These are phyloP conservation scores for Collybia nuda DNA, from an alignment of 768 basidiomycete species.

Conservation along the genomic window DNA sequence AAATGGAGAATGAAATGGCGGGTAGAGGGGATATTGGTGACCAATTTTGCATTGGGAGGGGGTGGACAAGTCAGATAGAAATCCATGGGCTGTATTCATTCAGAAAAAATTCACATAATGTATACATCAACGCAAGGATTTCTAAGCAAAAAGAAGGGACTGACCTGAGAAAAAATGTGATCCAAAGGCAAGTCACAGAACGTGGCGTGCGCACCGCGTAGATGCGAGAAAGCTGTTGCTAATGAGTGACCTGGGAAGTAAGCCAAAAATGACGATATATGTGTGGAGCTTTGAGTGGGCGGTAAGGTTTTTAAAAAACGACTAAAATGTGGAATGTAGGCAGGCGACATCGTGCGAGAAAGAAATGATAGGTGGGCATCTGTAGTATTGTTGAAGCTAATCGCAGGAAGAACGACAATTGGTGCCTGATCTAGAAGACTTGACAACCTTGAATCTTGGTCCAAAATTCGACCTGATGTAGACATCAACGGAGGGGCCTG, in stretches of 20 bases:
- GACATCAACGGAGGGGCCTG: conserved; percentile 8
- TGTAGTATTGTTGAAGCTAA: conserved; percentile 6
- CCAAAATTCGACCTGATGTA: conserved; percentile 41
- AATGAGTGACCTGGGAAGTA: conserved; percentile 17
- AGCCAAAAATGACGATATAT: conserved; percentile 13
- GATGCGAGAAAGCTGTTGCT: conserved; percentile 12
- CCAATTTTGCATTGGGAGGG: conserved; percentile 22
- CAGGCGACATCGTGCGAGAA: conserved; percentile 30
- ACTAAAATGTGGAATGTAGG: conserved; percentile 26
- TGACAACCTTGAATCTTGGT: conserved; percentile 49
- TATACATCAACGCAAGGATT: too few relatives aligned
- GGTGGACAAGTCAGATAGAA: conserved; percentile 43
- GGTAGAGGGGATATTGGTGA: conserved; percentile 17
- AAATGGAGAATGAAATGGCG: conserved; percentile 39
- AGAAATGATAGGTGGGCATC: conserved; percentile 34
- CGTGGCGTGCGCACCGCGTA: conserved; percentile 18
- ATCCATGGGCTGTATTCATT: conserved; percentile 47
- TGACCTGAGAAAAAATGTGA: conserved; percentile 44
- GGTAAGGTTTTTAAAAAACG: conserved; percentile 23
- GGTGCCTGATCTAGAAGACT: conserved; percentile 39
- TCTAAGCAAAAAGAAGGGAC: conserved; percentile 16
- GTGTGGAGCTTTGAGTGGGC: conserved; percentile 4
- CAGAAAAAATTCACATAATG: not conserved
- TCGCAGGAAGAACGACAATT: conserved; percentile 22
- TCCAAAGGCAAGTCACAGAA: conserved; percentile 31